Base-by-base conservation (phyloP, 2,329 filamentous ascomycete species). In the Paracorniculantispora psalliotae region DNA sequence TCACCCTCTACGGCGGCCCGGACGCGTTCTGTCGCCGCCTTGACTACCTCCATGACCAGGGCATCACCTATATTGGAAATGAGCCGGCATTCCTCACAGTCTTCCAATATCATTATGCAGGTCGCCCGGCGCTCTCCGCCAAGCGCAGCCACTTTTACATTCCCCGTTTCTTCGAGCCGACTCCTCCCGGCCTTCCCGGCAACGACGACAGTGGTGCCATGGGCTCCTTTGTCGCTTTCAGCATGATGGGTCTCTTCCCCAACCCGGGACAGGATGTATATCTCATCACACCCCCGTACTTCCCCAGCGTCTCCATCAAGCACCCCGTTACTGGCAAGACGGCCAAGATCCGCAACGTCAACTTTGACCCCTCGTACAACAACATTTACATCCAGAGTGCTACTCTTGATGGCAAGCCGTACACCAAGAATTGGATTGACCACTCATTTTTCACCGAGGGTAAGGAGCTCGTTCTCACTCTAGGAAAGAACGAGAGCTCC, bases 131-230 rank as follows among this genome's bases (percentile, higher is more conserved):
- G 0, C 71, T 81, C 1, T 82, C 80, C 0, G 77, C 80, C 1
- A 65, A 68, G 46, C 81, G 83, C 49, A 78, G 80, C 0, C 86
- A 89, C 65, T 81, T 76, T 64, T 89, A 89, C 66, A 88, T 90
- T 46, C 86, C 87, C 0, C 75, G 75, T 0, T 82, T 79, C 65
- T 90, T 90, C 74, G 79, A 81, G 64, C 78, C 82, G 1, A 81
- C 80, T 0, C 72, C 82, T 0, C 73, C 72, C 1, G 87, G 87
- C 0, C 80, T 90, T 8, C 86, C 87, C 0, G 88, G 87, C 0
- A 90, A 90, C 67, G 87, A 90, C 60, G 87, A 90, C 67, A 81
- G 79, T 49, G 87, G 87, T 4, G 85, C 87, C 0, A 89, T 90
- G 86, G 87, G 86, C 19, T 81, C 81, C 0, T 90, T 89, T 61